Conservation (phyloP, 2,329 filamentous ascomycete genomes). For the Chaetomiaceae sp. region DNA sequence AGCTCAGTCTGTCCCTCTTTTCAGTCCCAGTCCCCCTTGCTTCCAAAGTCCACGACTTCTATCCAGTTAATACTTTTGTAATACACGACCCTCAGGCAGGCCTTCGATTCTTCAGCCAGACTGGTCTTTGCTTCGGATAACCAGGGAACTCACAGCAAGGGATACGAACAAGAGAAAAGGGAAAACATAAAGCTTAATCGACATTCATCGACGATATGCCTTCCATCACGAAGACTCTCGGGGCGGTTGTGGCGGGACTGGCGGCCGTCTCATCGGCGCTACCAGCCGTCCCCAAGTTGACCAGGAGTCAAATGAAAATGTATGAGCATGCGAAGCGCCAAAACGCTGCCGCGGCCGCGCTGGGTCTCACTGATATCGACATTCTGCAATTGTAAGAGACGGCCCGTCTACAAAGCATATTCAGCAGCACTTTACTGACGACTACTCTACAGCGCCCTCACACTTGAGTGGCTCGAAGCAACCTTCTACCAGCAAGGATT, state of each 20-base stretch:
- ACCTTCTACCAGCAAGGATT: conserved; percentile 70
- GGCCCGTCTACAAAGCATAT: too few relatives aligned
- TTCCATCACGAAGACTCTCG: conserved; percentile 43
- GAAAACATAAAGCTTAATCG: conserved; percentile 19
- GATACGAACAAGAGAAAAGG: conserved; percentile 24
- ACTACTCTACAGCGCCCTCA: conserved; percentile 53
- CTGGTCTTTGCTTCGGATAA: conserved; percentile 36
- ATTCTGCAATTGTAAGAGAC: conserved; percentile 55
- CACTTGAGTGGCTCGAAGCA: conserved; percentile 70
- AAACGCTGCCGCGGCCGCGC: conserved; percentile 43
- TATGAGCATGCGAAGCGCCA: conserved; percentile 48
- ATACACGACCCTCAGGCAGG: conserved; percentile 19
- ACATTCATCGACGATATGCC: conserved; percentile 38
- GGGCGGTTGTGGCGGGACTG: conserved; percentile 42
- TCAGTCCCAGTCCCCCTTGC: background rate
- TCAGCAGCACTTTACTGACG: too few relatives aligned
- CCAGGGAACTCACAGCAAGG: conserved; percentile 25
- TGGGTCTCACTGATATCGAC: conserved; percentile 49
- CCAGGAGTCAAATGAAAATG: conserved; percentile 42
- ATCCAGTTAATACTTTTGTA: conserved; percentile 29
- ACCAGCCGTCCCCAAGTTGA: conserved; percentile 43
- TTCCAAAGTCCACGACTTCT: too few relatives aligned
- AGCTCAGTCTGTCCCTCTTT: conserved; percentile 27
- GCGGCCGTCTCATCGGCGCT: conserved; percentile 44
- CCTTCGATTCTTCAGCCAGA: conserved; percentile 32